Conservation (phyloP, 2,329 filamentous ascomycete species). For the Pseudovirgaria hyperparasitica region DNA sequence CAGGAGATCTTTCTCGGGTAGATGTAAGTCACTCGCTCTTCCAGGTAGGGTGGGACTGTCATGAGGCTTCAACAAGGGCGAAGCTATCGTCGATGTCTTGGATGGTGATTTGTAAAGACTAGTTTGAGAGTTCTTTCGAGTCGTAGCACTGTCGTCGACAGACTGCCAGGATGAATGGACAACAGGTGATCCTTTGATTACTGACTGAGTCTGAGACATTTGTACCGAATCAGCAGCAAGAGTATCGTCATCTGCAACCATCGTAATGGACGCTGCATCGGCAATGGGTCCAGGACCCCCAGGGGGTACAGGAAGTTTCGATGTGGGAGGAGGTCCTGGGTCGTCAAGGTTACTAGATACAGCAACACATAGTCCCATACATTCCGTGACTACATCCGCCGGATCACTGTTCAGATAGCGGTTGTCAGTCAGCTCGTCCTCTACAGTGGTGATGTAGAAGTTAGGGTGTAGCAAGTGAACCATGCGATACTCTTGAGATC, state of each 20-base stretch:
- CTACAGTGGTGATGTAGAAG: constrained; percentile 66
- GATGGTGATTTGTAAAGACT: no score
- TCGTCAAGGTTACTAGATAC: constrained; percentile 27
- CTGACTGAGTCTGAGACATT: constrained; percentile 1
- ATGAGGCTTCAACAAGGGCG: no score
- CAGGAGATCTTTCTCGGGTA: no score
- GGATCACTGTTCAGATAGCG: constrained; percentile 72
- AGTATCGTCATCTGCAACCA: constrained; percentile 22
- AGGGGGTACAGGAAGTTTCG: constrained; percentile 34
- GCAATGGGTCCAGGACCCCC: no score
- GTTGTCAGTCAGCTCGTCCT: constrained; percentile 66
- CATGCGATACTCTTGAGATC: constrained; percentile 62
- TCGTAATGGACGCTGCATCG: constrained; percentile 1
- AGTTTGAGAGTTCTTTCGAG: no score
- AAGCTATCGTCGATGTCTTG: no score
- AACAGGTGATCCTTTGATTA: background rate
- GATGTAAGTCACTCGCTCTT: constrained; percentile 28
- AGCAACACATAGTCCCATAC: constrained; percentile 53
- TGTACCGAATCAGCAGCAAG: constrained; percentile 8
- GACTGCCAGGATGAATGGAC: background rate
- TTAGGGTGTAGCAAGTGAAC: constrained; percentile 71
- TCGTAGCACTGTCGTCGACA: no score
- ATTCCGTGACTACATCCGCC: constrained; percentile 67
- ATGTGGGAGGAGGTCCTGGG: constrained; percentile 34
- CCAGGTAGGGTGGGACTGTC: constrained; percentile 48